These are phyloP conservation scores for Xylariaceae sp. DNA, from an alignment of 2,329 filamentous ascomycete species.

Conservation along the genomic window DNA sequence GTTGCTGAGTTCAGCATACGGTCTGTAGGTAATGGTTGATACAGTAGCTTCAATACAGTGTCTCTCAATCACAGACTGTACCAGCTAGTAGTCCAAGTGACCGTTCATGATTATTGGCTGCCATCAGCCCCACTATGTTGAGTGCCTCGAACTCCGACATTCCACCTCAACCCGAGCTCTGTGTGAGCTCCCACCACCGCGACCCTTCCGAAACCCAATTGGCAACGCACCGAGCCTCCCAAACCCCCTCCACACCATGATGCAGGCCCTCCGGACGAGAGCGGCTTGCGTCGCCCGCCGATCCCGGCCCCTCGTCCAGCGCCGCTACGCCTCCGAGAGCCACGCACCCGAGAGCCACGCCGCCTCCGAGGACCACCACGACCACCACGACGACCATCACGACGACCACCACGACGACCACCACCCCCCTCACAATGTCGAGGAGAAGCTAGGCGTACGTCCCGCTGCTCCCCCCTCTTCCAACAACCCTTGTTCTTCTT, in stretches of 20 bases:
- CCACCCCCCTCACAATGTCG: slow-evolving; percentile 30
- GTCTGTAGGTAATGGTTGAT: too few species aligned
- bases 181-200: slow-evolving; percentile 9
- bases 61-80: too few species aligned
- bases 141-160: slow-evolving; percentile 17
- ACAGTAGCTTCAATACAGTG: too few species aligned
- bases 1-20: too few species aligned
- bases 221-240: slow-evolving; percentile 12
- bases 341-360: slow-evolving; percentile 30
- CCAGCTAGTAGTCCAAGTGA: too few species aligned
- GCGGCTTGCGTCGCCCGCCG: slow-evolving; percentile 33
- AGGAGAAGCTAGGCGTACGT: slow-evolving; percentile 52
- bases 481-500: too few species aligned
- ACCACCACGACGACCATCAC: slow-evolving; percentile 44
- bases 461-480: neutral
- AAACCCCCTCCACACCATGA: slow-evolving; percentile 12
- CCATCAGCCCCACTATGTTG: slow-evolving; percentile 9
- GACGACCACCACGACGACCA: slow-evolving; percentile 34
- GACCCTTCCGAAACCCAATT: slow-evolving; percentile 17
- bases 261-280: slow-evolving; percentile 36
- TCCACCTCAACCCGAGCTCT: slow-evolving; percentile 9
- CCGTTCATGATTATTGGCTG: slow-evolving; percentile 24
- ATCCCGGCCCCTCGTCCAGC: slow-evolving; percentile 25
- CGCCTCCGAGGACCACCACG: slow-evolving; percentile 24
- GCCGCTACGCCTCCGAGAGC: slow-evolving; percentile 47